Conservation (phyloP, 1,284 basidiomycete species). For the Microbotryum saponariae region DNA sequence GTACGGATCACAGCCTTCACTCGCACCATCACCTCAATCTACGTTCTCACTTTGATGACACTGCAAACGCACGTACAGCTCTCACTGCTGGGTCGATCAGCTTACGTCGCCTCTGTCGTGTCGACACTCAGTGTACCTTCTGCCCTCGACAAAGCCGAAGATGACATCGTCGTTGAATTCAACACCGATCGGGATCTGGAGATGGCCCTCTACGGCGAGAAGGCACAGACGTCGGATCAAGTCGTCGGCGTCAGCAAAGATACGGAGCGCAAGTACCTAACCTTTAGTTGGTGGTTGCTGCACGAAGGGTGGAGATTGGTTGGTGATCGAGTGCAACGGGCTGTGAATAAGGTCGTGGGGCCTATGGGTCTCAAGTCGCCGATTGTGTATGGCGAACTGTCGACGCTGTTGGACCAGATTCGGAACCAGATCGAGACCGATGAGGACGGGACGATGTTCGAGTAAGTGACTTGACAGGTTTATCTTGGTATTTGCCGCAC, state of each 20-base stretch:
- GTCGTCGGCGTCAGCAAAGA: conserved; percentile 39
- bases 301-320: conserved; percentile 82
- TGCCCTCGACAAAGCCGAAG: background rate
- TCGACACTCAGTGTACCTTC: conserved; percentile 12
- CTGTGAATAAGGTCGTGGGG: conserved; percentile 71
- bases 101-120: conserved; percentile 66
- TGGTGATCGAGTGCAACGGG: conserved; percentile 59
- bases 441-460: conserved; percentile 54
- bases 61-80: conserved; percentile 76
- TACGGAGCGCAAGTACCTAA: conserved; percentile 68
- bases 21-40: conserved; percentile 72
- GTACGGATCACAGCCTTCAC: conserved; percentile 56
- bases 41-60: conserved; percentile 69
- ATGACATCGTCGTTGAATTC: background rate
- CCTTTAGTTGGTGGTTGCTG: conserved; percentile 82
- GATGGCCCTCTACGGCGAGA: conserved; percentile 37
- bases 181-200: conserved; percentile 34
- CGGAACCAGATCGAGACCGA: conserved; percentile 58
- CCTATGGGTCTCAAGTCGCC: conserved; percentile 69
- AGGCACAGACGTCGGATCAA: conserved; percentile 41
- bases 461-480: conserved; percentile 42
- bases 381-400: conserved; percentile 59
- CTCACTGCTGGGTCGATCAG: conserved; percentile 68
- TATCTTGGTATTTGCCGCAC: no score
- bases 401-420: conserved; percentile 59